Evolutionary conservation across 257 asterid species (phyloP).

Genomic region (Rauvolfia tetraphylla): DNA sequence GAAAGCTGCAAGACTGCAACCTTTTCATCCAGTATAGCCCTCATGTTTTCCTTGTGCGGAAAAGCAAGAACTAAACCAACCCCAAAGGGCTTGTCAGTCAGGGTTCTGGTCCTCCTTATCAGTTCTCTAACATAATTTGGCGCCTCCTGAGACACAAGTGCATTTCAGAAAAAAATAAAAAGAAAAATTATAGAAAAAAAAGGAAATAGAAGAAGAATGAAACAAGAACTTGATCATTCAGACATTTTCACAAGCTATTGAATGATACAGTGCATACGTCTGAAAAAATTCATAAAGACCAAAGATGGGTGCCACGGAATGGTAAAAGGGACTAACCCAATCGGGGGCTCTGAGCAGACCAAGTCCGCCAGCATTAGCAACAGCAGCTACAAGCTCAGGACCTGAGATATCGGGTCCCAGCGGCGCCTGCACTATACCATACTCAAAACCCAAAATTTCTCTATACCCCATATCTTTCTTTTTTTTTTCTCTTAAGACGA

Average conservation of each 20-base stretch:
- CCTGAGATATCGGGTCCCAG: constrained; percentile 85
- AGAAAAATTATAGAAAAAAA: too few relatives aligned
- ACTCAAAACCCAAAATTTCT: constrained; percentile 77
- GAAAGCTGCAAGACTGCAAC: constrained; percentile 78
- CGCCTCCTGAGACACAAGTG: constrained; percentile 57
- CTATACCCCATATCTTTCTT: constrained; percentile 67
- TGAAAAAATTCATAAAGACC: not conserved
- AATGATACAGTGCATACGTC: not conserved
- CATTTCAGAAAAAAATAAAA: not conserved
- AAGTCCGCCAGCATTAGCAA: constrained; percentile 74
- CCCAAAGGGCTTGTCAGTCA: constrained; percentile 89
- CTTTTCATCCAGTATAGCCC: constrained; percentile 74
- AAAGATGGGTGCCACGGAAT: not conserved
- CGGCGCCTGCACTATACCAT: constrained; percentile 89
- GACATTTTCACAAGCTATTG: not conserved
- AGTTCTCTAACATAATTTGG: constrained; percentile 63
- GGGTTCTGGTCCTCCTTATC: constrained; percentile 64
- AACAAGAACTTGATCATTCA: not conserved
- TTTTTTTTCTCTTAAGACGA: not conserved
- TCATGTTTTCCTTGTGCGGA: constrained; percentile 78
- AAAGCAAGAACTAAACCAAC: constrained; percentile 78
- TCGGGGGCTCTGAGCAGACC: constrained; percentile 76
- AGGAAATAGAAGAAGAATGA: too few relatives aligned
- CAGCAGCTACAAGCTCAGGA: constrained; percentile 82
- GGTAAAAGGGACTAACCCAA: constrained; percentile 38